These are phyloP conservation scores for Leucoagaricus sp. DNA, from an alignment of 1,284 basidiomycete species.

Conservation along the genomic window DNA sequence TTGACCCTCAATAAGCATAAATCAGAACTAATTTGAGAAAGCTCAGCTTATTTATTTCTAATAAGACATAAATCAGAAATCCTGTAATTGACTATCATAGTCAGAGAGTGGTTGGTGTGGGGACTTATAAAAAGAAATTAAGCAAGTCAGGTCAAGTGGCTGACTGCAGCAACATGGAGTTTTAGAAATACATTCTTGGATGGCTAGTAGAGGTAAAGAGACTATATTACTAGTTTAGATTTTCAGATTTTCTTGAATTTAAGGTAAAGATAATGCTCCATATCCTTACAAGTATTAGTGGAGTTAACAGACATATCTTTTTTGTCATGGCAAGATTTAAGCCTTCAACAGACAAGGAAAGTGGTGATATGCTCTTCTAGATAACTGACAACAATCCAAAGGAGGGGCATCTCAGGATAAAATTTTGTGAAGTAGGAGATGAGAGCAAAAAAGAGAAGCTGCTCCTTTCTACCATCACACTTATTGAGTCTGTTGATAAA, in stretches of 20 bases:
- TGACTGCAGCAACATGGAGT: not conserved
- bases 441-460: not conserved
- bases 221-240: not conserved
- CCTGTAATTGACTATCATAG: not conserved
- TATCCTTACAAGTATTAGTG: not conserved
- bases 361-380: not conserved
- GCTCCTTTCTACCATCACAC: not conserved
- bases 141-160: not conserved
- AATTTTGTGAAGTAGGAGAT: not conserved
- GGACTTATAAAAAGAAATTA: not conserved
- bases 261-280: not conserved
- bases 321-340: not conserved
- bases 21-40: too few relatives aligned
- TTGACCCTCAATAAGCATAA: too few relatives aligned
- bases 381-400: not conserved
- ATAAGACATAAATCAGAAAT: too few relatives aligned
- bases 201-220: not conserved
- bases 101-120: not conserved
- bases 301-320: not conserved
- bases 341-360: not conserved
- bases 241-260: not conserved
- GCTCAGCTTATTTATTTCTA: too few relatives aligned
- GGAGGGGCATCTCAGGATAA: not conserved
- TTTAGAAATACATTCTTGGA: not conserved
- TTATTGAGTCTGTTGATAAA: not conserved